These are phyloP conservation scores for Lathyrus sativus DNA, from an alignment of 306 rosid species.

Conservation along the genomic window DNA sequence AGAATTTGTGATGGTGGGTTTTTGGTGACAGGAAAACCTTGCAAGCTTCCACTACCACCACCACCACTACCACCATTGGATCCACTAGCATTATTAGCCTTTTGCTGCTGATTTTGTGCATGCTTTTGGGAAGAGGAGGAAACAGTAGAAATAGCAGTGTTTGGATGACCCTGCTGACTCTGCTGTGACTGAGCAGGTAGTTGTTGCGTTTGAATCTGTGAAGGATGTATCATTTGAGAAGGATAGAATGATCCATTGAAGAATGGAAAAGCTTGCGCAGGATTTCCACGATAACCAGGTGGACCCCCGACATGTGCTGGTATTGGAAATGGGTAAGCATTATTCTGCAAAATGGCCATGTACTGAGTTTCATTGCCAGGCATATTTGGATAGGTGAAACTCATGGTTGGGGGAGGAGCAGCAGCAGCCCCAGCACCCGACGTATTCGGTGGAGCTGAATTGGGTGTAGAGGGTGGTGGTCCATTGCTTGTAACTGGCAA, in stretches of 20 bases:
- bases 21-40: constrained; percentile 76
- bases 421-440: constrained; percentile 47
- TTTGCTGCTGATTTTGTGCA: constrained; percentile 79
- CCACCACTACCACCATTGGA: constrained; percentile 40
- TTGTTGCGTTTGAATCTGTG: constrained; percentile 76
- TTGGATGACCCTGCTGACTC: constrained; percentile 74
- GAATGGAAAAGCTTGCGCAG: constrained; percentile 75
- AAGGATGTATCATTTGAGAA: constrained; percentile 83
- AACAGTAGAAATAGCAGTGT: constrained; percentile 64
- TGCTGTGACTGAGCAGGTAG: constrained; percentile 69
- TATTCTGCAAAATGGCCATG: constrained; percentile 86
- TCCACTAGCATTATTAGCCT: constrained; percentile 57
- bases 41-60: constrained; percentile 57
- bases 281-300: constrained; percentile 81
- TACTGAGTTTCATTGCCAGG: constrained; percentile 81
- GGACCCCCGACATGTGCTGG: constrained; percentile 89
- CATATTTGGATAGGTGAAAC: constrained; percentile 81
- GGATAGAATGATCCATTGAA: constrained; percentile 85
- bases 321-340: constrained; percentile 82
- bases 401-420: constrained; percentile 68
- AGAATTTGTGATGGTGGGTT: constrained; percentile 56
- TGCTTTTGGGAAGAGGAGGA: constrained; percentile 89
- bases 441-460: constrained; percentile 44
- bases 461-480: constrained; percentile 47
- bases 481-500: constrained; percentile 57